Conservation (phyloP, 2,329 filamentous ascomycete genomes). For the Mycosphaerelloides madeirae region DNA sequence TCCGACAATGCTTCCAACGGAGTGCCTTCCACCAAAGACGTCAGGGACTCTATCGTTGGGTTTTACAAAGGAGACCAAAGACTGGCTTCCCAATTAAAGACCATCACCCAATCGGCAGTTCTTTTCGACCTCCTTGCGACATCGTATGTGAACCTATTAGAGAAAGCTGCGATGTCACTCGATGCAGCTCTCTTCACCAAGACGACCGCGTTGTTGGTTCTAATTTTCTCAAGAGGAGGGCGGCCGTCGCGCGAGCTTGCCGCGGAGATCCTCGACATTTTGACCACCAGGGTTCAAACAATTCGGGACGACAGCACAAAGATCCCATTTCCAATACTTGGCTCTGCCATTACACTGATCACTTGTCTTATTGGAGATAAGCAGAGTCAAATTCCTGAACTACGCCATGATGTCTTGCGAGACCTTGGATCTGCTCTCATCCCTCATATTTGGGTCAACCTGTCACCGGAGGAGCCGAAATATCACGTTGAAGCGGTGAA, state of each 20-base stretch:
- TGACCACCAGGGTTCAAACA: background rate
- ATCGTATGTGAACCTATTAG: background rate
- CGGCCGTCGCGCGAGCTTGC: no score
- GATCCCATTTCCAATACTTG: slow-evolving; percentile 20
- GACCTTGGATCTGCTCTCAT: slow-evolving; percentile 48
- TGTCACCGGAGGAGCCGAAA: slow-evolving; percentile 79
- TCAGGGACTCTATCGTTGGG: slow-evolving; percentile 4
- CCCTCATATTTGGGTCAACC: slow-evolving; percentile 68
- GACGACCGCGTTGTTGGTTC: slow-evolving; percentile 6
- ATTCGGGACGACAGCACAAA: background rate
- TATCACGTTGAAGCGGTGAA: slow-evolving; percentile 91
- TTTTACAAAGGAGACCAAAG: slow-evolving; percentile 10
- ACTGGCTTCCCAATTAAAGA: background rate
- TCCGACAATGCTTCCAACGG: no score
- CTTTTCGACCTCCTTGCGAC: slow-evolving; percentile 4
- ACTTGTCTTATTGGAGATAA: slow-evolving; percentile 1
- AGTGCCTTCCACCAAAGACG: background rate
- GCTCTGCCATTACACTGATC: slow-evolving; percentile 20
- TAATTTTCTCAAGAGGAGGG: slow-evolving; percentile 4
- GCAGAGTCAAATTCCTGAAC: background rate
- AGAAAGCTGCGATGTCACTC: background rate
- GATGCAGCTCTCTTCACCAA: slow-evolving; percentile 7
- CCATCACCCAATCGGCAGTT: slow-evolving; percentile 2
- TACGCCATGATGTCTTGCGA: background rate
- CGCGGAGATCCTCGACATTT: no score